A percentile compares a stretch with the other conserved stretches of the same genome.
Conservation (phyloP, 2,329 filamentous ascomycete genomes). For the Aspergillus glaucus region DNA sequence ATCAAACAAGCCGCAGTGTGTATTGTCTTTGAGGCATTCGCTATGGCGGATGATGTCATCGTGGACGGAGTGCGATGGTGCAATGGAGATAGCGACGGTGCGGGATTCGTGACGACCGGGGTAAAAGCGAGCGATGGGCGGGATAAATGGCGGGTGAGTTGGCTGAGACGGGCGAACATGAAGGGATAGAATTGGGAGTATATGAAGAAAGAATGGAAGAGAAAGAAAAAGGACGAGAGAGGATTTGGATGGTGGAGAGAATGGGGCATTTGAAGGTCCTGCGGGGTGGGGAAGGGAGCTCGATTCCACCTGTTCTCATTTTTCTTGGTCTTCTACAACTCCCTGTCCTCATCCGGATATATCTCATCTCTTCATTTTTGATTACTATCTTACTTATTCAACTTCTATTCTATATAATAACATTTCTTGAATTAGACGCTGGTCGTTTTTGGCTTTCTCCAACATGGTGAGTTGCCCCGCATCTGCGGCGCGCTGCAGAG, state of each 20-base stretch:
- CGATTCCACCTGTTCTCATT: background rate
- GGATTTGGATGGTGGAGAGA: constrained; percentile 8
- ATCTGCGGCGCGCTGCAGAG: background rate
- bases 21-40: constrained; percentile 53
- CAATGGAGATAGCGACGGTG: constrained; percentile 15
- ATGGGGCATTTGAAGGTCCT: constrained; percentile 1
- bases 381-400: background rate
- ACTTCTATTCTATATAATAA: background rate
- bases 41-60: constrained; percentile 40
- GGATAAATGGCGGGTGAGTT: constrained; percentile 66
- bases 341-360: background rate
- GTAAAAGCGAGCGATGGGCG: constrained; percentile 55
- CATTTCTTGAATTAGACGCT: background rate
- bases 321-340: background rate
- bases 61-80: constrained; percentile 15
- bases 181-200: constrained; percentile 4
- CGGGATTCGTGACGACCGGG: constrained; percentile 34
- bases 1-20: constrained; percentile 88
- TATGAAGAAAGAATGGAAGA: background rate
- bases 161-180: constrained; percentile 74
- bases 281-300: constrained; percentile 9
- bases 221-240: constrained; percentile 2
- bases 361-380: background rate
- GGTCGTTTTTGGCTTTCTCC: background rate
- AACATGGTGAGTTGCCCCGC: constrained; percentile 17